These are phyloP conservation scores for Candida boleticola DNA, from an alignment of 805 yeast species.

Conservation along the genomic window DNA sequence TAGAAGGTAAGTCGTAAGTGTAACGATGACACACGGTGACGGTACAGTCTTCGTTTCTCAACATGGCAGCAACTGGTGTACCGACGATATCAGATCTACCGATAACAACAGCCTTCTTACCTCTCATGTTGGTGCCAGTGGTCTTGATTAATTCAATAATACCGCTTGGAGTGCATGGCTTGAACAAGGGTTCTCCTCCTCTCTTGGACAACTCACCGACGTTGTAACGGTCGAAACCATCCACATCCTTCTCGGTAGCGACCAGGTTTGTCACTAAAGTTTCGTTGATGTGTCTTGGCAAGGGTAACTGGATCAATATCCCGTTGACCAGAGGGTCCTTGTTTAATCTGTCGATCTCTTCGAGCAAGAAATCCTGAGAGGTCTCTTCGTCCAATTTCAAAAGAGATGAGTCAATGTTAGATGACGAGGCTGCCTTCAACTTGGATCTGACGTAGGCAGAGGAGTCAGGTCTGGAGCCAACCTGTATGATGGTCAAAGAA, in stretches of 20 bases:
- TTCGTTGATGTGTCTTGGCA: slow-evolving; percentile 80
- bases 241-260: slow-evolving; percentile 83
- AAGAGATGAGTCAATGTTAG: slow-evolving; percentile 68
- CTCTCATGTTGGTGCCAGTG: slow-evolving; percentile 65
- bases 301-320: slow-evolving; percentile 83
- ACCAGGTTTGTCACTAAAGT: slow-evolving; percentile 78
- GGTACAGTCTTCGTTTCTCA: slow-evolving; percentile 78
- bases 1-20: slow-evolving; percentile 56
- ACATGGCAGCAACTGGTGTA: slow-evolving; percentile 82
- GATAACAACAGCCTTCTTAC: slow-evolving; percentile 83
- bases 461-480: slow-evolving; percentile 87
- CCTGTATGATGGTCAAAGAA: slow-evolving; percentile 78
- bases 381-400: slow-evolving; percentile 63
- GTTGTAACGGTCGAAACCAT: slow-evolving; percentile 87
- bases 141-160: slow-evolving; percentile 75
- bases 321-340: slow-evolving; percentile 81
- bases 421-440: slow-evolving; percentile 83
- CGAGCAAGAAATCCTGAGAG: slow-evolving; percentile 58
- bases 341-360: slow-evolving; percentile 62
- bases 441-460: slow-evolving; percentile 90
- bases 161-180: slow-evolving; percentile 97
- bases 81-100: slow-evolving; percentile 98
- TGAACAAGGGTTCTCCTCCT: slow-evolving; percentile 77
- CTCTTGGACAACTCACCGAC: slow-evolving; percentile 88
- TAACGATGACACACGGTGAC: slow-evolving; percentile 85